Evolutionary conservation across 805 yeast genomes (phyloP).

Genomic region (Candida insectalens): DNA sequence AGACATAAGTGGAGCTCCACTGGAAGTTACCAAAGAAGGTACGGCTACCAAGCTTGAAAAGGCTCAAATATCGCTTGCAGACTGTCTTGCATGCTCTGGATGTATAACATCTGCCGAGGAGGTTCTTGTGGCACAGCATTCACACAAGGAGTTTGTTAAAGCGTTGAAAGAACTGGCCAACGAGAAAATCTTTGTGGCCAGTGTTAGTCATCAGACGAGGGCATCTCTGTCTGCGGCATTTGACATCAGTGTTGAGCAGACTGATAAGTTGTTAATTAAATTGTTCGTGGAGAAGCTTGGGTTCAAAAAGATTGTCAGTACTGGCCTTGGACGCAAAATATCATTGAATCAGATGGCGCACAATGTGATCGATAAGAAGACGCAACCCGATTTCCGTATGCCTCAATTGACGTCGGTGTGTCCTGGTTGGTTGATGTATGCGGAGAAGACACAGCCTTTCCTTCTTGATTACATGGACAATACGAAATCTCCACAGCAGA

Average conservation of each 20-base stretch:
- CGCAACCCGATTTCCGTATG: constrained; percentile 10
- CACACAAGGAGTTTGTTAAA: constrained; percentile 67
- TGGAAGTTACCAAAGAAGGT: constrained; percentile 59
- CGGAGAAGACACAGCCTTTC: constrained; percentile 91
- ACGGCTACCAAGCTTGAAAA: constrained; percentile 44
- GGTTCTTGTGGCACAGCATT: constrained; percentile 81
- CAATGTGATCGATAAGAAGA: constrained; percentile 21
- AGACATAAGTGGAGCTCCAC: constrained; percentile 46
- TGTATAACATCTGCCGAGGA: constrained; percentile 98
- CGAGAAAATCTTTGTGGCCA: constrained; percentile 50
- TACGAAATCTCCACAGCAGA: constrained; percentile 87
- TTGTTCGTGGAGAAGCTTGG: constrained; percentile 54
- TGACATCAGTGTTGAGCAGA: constrained; percentile 36
- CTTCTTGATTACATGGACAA: constrained; percentile 60
- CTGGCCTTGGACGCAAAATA: constrained; percentile 69
- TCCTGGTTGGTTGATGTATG: constrained; percentile 96
- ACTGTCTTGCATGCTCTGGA: constrained; percentile 94
- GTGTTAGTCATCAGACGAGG: constrained; percentile 80
- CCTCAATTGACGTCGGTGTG: constrained; percentile 70
- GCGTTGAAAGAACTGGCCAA: constrained; percentile 31
- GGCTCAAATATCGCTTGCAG: constrained; percentile 84
- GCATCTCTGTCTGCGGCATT: constrained; percentile 71
- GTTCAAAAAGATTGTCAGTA: constrained; percentile 70
- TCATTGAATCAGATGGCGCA: constrained; percentile 42
- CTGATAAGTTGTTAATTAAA: constrained; percentile 53